phyloP scores from a whole-genome alignment of 139 green algal genomes.

The Dunaliella primolecta region DNA sequence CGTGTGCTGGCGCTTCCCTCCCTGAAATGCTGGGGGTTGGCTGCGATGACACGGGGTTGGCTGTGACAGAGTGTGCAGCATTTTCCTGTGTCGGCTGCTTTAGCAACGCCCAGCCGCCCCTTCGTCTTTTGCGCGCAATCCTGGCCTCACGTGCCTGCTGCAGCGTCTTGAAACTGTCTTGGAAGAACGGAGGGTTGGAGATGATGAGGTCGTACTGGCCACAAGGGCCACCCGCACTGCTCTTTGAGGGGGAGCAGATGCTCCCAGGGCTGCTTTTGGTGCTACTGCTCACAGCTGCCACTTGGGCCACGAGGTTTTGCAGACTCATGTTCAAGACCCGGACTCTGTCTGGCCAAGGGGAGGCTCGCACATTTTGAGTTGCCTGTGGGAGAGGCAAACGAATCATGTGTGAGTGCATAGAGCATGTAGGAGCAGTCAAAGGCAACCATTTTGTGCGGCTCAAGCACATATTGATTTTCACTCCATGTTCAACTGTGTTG shows the following conservation, averaged over 20 bases:
- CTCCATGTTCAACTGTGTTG: too few species aligned
- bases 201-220: conserved; percentile 41
- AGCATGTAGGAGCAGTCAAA: too few species aligned
- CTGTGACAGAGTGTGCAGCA: too few species aligned
- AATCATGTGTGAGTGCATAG: too few species aligned
- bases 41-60: too few species aligned
- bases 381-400: too few species aligned
- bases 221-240: not conserved
- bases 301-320: conserved; percentile 28
- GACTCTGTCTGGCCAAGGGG: conserved; percentile 27
- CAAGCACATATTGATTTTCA: too few species aligned
- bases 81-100: too few species aligned
- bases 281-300: not conserved
- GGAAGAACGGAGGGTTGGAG: conserved; percentile 54
- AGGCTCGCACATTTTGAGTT: conserved; percentile 22
- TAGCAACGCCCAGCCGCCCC: not conserved
- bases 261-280: not conserved
- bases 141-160: not conserved
- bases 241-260: not conserved
- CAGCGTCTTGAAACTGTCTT: conserved; percentile 20
- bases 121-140: not conserved
- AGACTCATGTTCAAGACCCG: conserved; percentile 26
- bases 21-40: too few species aligned
- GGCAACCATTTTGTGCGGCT: too few species aligned
- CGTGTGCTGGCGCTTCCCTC: too few species aligned